Base-by-base conservation (phyloP, 2,329 filamentous ascomycete genomes). In the Dichotomopilus funicola region DNA sequence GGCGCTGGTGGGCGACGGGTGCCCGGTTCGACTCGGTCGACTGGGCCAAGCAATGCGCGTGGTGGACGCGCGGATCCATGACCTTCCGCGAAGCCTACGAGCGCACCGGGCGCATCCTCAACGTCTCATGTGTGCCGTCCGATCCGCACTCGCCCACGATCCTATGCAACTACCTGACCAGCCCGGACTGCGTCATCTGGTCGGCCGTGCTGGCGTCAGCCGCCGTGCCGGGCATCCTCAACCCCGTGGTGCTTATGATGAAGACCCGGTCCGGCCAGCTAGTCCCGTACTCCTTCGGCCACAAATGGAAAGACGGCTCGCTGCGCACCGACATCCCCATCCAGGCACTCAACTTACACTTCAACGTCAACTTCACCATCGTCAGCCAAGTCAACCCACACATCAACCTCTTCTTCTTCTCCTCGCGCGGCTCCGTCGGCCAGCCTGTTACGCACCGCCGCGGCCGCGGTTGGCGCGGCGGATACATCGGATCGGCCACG, bases 381-480 rank as follows among this genome's bases (percentile, higher is more conserved):
- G 94, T 86, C 64, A 80, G 78, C 63, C 82, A 91, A 73, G 92
- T 96, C 49, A 99, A 99, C 70, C 94, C 94, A 1, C 94, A 99
- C 70, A 92, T 99, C 71, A 97, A 96, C 66, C 84, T 97, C 34
- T 99, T 99, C 78, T 97, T 99, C 80, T 99, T 97, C 77, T 94
- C 88, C 35, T 95, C 91, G 0, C 83, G 94, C 36, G 94, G 94
- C 10, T 87, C 88, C 0, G 92, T 97, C 8, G 94, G 94, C 5
- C 86, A 89, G 51, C 94, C 94, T 8, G 94, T 97, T 13, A 96
- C 91, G 0, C 94, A 99, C 71, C 88, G 94, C 53, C 87, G 87
- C 63, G 94, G 94, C 5, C 87, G 91, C 47, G 94, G 94, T 54
- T 99, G 94, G 94, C 86, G 94, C 52, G 94, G 94, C 41, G 94